Evolutionary conservation across 306 rosid genomes (phyloP), one percentile per base, ranked within the genome.

Genomic region (Prosopis cineraria): DNA sequence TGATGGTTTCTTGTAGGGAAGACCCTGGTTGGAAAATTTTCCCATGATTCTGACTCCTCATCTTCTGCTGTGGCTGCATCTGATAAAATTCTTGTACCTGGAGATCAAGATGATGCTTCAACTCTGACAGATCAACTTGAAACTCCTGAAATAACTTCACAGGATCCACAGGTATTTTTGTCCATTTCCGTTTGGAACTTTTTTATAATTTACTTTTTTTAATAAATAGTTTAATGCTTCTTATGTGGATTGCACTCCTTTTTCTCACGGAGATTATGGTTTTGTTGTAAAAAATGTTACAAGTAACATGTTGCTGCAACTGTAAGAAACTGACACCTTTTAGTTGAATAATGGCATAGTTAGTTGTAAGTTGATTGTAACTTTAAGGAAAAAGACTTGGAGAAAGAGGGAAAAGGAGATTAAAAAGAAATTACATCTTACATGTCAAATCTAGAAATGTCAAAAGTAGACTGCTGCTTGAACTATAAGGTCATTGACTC

Each of bases 81-180:
- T 25, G 87, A 90, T 74, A 89, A 93, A 81, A 82, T 89, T 34
- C 90, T 90, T 62, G 86, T 85, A 81, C 96, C 98, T 72, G 94
- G 87, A 45, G 85, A 82, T 73, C 85, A 78, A 67, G 90, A 79
- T 78, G 89, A 86, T 79, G 64, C 97, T 81, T 67, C 84, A 70
- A 58, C 90, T 75, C 74, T 76, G 83, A 80, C 90, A 19, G 94
- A 85, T 55, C 86, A 85, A 80, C 62, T 85, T 55, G 93, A 86
- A 80, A 77, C 80, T 79, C 80, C 92, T 36, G 83, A 73, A 55
- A 71, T 77, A 78, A 82, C 68, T 80, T 59, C 81, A 29, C 87
- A 87, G 83, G 94, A 90, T 52, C 76, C 77, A 65, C 94, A 91
- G 96, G 99, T 96, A 44, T 69, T 65, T 58, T 53, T 79, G 27